Conservation (phyloP, 148 eudicot genomes). For the Camellia japonica region DNA sequence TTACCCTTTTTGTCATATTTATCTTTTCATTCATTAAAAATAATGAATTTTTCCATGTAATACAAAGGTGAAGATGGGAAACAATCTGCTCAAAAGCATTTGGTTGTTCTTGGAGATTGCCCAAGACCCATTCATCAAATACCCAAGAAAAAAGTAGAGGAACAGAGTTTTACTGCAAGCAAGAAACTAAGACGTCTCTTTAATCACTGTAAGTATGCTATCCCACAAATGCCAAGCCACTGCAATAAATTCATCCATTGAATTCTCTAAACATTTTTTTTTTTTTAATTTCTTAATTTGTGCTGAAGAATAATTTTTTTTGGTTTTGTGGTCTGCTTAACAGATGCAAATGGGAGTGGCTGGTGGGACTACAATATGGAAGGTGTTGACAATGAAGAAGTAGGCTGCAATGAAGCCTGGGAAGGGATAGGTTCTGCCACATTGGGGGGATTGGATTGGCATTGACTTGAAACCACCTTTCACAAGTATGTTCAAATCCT, state of each 20-base stretch:
- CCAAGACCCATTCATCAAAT: conserved; percentile 37
- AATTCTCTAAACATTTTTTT: background rate
- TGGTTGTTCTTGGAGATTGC: conserved; percentile 77
- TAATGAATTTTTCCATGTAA: background rate
- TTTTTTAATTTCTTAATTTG: background rate
- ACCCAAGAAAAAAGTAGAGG: conserved; percentile 28
- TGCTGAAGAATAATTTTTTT: background rate
- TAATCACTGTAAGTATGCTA: conserved; percentile 63
- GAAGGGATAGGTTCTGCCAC: conserved; percentile 83
- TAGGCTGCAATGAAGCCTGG: conserved; percentile 76
- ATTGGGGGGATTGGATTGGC: conserved; percentile 80
- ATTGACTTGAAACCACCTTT: conserved; percentile 25
- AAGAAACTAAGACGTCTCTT: conserved; percentile 49
- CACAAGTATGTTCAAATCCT: background rate
- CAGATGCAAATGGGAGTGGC: conserved; percentile 90
- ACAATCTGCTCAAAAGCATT: conserved; percentile 29
- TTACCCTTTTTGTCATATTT: background rate
- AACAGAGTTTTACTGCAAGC: conserved; percentile 10
- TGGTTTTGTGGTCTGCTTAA: conserved; percentile 12
- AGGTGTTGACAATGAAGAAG: conserved; percentile 86
- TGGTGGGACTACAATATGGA: conserved; percentile 90
- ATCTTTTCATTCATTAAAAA: background rate
- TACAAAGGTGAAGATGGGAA: conserved; percentile 23
- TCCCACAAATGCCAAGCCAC: background rate
- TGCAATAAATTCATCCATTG: background rate